Percentiles rank a stretch among this genome's conserved stretches.
Conservation (phyloP, 257 asterid species). For the Linaria vulgaris region DNA sequence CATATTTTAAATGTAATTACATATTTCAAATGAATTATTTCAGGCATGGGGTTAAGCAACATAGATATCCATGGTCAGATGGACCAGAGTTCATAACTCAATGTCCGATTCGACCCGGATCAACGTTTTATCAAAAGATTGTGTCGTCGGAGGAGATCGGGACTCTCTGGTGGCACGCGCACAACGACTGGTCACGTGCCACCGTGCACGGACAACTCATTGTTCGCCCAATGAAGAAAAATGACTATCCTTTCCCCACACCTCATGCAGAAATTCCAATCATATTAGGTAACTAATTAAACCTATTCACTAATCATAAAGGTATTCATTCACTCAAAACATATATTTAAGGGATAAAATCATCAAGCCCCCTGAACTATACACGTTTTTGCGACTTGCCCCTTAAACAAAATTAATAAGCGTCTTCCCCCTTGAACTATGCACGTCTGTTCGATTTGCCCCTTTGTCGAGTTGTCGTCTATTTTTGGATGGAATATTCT, state of each 20-base stretch:
- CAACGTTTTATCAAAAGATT: slow-evolving; percentile 36
- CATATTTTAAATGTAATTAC: too few relatives aligned
- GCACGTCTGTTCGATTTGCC: too few relatives aligned
- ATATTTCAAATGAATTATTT: not conserved
- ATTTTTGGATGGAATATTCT: too few relatives aligned
- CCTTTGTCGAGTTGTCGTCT: too few relatives aligned
- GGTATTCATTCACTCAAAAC: too few relatives aligned
- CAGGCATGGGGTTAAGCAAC: slow-evolving; percentile 59
- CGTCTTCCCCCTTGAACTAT: too few relatives aligned
- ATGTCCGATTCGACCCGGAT: slow-evolving; percentile 47
- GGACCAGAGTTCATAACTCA: slow-evolving; percentile 48
- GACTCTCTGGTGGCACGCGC: slow-evolving; percentile 67
- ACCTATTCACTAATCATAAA: too few relatives aligned
- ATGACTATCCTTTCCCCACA: slow-evolving; percentile 37
- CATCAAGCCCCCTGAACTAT: too few relatives aligned
- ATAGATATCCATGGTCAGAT: slow-evolving; percentile 58
- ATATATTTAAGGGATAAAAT: too few relatives aligned
- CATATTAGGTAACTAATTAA: slow-evolving; percentile 47
- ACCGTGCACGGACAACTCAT: slow-evolving; percentile 50
- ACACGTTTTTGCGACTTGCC: too few relatives aligned
- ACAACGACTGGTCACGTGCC: slow-evolving; percentile 49
- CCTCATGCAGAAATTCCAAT: slow-evolving; percentile 44
- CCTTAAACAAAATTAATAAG: too few relatives aligned
- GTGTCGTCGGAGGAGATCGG: slow-evolving; percentile 44
- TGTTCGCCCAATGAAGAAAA: slow-evolving; percentile 25